A percentile compares a stretch with the other conserved stretches of the same genome.
Conservation (phyloP, 352 stramenopile species). For the Pythium monospermum region DNA sequence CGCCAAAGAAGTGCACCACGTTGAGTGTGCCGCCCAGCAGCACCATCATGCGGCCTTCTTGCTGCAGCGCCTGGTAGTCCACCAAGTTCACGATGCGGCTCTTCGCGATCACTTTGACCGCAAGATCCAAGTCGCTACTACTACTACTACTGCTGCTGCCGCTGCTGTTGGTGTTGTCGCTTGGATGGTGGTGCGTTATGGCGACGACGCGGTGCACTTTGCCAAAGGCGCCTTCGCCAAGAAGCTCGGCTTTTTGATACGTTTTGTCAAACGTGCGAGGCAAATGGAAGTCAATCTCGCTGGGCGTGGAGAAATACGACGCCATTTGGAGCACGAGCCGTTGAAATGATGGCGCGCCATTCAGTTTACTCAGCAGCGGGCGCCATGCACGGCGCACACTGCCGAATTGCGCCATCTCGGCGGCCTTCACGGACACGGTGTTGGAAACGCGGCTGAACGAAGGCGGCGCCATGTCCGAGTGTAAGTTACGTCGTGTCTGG, state of each 20-base stretch:
- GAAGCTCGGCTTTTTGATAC: conserved; percentile 46
- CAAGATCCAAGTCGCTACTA: conserved; percentile 38
- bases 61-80: conserved; percentile 61
- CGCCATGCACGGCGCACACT: conserved; percentile 63
- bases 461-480: neutral
- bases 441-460: conserved; percentile 23
- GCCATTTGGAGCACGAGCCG: conserved; percentile 44
- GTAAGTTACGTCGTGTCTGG: neutral
- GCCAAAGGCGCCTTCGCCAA: conserved; percentile 71
- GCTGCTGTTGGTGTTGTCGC: too few relatives aligned
- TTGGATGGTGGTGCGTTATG: too few relatives aligned
- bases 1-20: conserved; percentile 79
- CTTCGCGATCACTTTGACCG: conserved; percentile 78
- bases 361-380: conserved; percentile 34
- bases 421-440: conserved; percentile 8
- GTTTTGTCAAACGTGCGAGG: conserved; percentile 47
- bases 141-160: too few relatives aligned
- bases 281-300: conserved; percentile 63
- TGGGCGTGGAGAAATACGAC: conserved; percentile 51
- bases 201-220: conserved; percentile 48
- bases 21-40: conserved; percentile 73
- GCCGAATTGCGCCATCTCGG: conserved; percentile 24
- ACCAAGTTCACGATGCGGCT: conserved; percentile 44
- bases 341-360: conserved; percentile 39
- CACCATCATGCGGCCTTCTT: conserved; percentile 74